These are phyloP conservation scores for Debaryomyces maramus DNA, from an alignment of 805 yeast genomes.

Conservation along the genomic window DNA sequence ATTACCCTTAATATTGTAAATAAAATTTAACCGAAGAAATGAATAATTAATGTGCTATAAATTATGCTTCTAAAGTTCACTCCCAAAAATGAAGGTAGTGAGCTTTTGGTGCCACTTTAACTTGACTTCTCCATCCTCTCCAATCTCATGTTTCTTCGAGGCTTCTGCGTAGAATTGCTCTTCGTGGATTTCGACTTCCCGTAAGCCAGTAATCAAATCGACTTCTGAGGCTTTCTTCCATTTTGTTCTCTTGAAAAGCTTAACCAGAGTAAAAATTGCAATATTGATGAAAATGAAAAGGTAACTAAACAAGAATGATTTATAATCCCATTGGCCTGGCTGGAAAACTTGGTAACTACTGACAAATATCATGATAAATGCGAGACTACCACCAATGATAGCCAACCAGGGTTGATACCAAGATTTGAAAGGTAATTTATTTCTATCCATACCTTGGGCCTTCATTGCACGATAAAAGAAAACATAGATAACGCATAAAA, in stretches of 20 bases:
- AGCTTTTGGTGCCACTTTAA: constrained; percentile 16
- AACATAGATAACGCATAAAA: constrained; percentile 52
- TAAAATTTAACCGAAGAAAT: too few relatives aligned
- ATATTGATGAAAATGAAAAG: constrained; percentile 44
- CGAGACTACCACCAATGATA: constrained; percentile 25
- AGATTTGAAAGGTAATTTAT: constrained; percentile 8
- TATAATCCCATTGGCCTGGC: constrained; percentile 37
- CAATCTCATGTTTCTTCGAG: constrained; percentile 12
- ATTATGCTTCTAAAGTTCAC: constrained; percentile 19
- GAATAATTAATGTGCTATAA: too few relatives aligned
- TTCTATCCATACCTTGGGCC: constrained; percentile 28
- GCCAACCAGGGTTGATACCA: constrained; percentile 41
- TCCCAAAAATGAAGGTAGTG: constrained; percentile 24
- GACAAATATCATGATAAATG: constrained; percentile 34
- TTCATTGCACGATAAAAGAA: constrained; percentile 59
- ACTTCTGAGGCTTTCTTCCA: constrained; percentile 30
- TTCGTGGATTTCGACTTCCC: constrained; percentile 42
- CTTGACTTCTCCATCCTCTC: constrained; percentile 19
- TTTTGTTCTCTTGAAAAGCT: constrained; percentile 39
- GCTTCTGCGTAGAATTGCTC: constrained; percentile 22
- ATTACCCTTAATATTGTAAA: too few relatives aligned
- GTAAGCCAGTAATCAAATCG: constrained; percentile 39
- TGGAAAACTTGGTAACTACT: constrained; percentile 41
- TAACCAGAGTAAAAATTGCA: constrained; percentile 33
- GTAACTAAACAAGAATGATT: constrained; percentile 44